Percentiles rank a stretch among this genome's conserved stretches.
Conservation (phyloP, 148 eudicot species). For the Suaeda aralocaspica region DNA sequence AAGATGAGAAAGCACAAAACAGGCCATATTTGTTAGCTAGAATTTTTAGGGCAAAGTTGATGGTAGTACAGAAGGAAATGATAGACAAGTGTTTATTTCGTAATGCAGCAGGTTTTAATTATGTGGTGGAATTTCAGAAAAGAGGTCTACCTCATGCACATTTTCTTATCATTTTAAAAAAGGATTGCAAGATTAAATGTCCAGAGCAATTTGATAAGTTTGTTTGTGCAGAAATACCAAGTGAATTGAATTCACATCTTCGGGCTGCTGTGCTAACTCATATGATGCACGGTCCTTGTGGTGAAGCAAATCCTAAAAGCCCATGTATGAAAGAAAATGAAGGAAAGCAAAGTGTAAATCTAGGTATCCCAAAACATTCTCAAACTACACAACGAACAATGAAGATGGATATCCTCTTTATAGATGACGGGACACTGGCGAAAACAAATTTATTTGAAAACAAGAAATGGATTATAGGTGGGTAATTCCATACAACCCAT, state of each 20-base stretch:
- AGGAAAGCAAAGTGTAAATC: background rate
- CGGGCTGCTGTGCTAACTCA: background rate
- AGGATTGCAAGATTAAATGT: background rate
- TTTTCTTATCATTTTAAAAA: background rate
- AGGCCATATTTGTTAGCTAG: background rate
- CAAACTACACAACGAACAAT: background rate
- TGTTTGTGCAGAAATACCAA: background rate
- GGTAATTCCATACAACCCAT: background rate
- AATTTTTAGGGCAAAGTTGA: background rate
- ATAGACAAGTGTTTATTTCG: background rate
- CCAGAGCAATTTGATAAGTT: background rate
- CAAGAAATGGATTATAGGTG: background rate
- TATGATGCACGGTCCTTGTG: slow-evolving; percentile 15
- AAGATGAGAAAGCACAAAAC: background rate
- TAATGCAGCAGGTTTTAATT: background rate
- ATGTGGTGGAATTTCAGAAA: slow-evolving; percentile 11
- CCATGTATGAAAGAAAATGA: background rate
- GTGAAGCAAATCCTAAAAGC: background rate
- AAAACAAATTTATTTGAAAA: background rate
- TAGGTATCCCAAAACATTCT: background rate
- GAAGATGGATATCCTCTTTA: background rate
- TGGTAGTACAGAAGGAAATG: background rate
- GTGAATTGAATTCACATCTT: background rate
- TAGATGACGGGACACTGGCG: background rate
- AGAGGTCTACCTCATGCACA: slow-evolving; percentile 6